Conservation (phyloP, 2,329 filamentous ascomycete species). For the Fusarium palustre region DNA sequence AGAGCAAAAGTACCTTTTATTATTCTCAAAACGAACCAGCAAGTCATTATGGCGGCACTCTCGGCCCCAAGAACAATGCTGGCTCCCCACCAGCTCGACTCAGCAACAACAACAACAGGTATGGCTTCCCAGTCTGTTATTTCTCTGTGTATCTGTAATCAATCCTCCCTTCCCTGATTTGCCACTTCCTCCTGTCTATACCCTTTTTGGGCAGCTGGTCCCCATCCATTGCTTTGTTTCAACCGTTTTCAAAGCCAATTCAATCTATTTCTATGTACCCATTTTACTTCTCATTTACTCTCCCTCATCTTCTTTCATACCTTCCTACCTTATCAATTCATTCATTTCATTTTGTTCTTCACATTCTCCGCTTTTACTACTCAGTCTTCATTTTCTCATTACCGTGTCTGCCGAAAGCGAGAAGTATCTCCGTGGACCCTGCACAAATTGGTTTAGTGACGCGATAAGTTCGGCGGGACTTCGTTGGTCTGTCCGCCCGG, state of each 20-base stretch:
- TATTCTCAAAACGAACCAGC: slow-evolving; percentile 15
- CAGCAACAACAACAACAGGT: slow-evolving; percentile 39
- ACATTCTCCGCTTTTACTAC: slow-evolving; percentile 29
- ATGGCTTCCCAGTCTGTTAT: slow-evolving; percentile 24
- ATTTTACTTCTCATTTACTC: slow-evolving; percentile 3
- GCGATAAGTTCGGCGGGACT: slow-evolving; percentile 36
- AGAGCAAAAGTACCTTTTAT: slow-evolving; percentile 29
- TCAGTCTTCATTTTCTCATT: slow-evolving; percentile 34
- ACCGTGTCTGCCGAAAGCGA: slow-evolving; percentile 27
- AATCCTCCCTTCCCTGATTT: slow-evolving; percentile 24
- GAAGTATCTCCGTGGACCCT: slow-evolving; percentile 41
- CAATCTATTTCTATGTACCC: not conserved
- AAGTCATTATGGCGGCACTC: slow-evolving; percentile 43
- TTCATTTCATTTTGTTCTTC: not conserved
- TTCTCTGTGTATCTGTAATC: slow-evolving; percentile 28
- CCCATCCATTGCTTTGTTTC: slow-evolving; percentile 13
- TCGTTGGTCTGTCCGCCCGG: slow-evolving; percentile 5
- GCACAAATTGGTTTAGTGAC: slow-evolving; percentile 22
- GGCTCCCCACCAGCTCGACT: slow-evolving; percentile 44
- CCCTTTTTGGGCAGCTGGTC: slow-evolving; percentile 17
- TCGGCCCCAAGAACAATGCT: slow-evolving; percentile 42
- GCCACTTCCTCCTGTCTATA: slow-evolving; percentile 19
- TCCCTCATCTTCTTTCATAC: slow-evolving; percentile 18
- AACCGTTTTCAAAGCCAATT: slow-evolving; percentile 19
- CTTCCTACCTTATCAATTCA: slow-evolving; percentile 1